Percentiles rank a stretch among this genome's conserved stretches.
Conservation (phyloP, 2,329 filamentous ascomycete species). For the Neopestalotiopsis sp. region DNA sequence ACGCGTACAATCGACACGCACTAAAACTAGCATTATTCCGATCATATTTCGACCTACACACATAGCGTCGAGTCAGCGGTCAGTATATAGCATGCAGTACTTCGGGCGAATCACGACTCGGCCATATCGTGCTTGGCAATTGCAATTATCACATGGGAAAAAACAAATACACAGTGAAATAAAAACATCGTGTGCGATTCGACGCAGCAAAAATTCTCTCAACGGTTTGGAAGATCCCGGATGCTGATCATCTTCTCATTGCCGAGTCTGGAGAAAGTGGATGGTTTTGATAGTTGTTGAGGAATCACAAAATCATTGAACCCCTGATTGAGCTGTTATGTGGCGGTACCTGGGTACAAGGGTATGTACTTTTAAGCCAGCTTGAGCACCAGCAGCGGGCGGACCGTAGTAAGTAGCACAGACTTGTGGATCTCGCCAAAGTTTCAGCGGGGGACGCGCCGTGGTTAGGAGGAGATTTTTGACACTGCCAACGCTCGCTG, state of each 20-base stretch:
- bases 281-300: conserved; percentile 17
- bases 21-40: neutral
- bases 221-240: conserved; percentile 13
- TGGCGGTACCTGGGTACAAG: neutral
- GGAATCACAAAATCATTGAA: neutral
- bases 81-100: neutral
- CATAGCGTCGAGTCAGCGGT: neutral
- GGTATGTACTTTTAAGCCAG: too few species aligned
- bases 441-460: too few species aligned
- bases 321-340: conserved; percentile 4
- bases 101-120: conserved; percentile 8
- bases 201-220: neutral
- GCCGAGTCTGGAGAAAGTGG: conserved; percentile 14
- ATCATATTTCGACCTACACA: neutral
- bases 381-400: too few species aligned
- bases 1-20: neutral
- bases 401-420: too few species aligned
- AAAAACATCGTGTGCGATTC: neutral
- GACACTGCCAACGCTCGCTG: too few species aligned
- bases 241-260: conserved; percentile 7
- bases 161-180: neutral
- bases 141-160: conserved; percentile 10
- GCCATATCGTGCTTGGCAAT: neutral
- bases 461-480: too few species aligned
- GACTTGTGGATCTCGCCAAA: too few species aligned